Evolutionary conservation across 345 rosid species (phyloP).

Genomic region (Salix dunnii): DNA sequence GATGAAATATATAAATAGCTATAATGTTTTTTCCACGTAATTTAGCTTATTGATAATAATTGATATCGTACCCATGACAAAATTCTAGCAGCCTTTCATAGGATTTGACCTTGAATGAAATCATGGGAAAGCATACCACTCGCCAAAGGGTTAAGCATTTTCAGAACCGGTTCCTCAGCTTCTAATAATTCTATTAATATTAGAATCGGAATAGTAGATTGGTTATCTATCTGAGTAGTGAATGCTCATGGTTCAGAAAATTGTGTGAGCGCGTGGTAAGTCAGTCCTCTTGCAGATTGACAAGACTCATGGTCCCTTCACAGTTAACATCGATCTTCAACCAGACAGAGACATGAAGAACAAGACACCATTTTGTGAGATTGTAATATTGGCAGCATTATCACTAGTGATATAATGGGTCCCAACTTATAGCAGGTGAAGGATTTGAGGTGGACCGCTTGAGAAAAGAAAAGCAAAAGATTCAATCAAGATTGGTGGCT

Average conservation of each 20-base stretch:
- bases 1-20: too few relatives aligned
- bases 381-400: not conserved
- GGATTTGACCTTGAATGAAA: not conserved
- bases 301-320: not conserved
- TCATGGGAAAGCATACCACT: not conserved
- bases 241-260: not conserved
- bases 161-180: not conserved
- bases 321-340: not conserved
- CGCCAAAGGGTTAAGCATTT: not conserved
- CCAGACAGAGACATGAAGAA: not conserved
- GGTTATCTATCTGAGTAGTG: not conserved
- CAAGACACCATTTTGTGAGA: not conserved
- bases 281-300: not conserved
- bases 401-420: not conserved
- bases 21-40: too few relatives aligned
- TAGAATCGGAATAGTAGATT: not conserved
- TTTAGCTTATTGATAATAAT: too few relatives aligned
- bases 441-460: not conserved
- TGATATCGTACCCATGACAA: too few relatives aligned
- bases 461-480: not conserved
- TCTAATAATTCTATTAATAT: not conserved
- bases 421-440: not conserved
- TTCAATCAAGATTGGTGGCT: not conserved
- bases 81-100: too few relatives aligned
- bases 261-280: not conserved